These are phyloP conservation scores for Talaromyces albobiverticillius DNA, from an alignment of 2,329 filamentous ascomycete genomes.

Conservation along the genomic window DNA sequence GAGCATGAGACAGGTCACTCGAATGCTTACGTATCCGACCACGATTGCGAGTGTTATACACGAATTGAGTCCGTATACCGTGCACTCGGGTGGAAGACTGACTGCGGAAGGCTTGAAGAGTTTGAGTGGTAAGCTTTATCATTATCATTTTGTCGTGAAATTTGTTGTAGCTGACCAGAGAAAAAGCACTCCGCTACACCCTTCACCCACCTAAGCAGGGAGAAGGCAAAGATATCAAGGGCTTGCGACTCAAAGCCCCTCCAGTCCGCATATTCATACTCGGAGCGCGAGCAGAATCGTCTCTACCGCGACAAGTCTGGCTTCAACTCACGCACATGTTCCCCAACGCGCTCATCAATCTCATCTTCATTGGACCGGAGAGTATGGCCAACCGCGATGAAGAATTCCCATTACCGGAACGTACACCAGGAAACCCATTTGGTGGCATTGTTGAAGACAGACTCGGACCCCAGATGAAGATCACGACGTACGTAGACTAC, in stretches of 20 bases:
- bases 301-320: slow-evolving; percentile 90
- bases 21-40: slow-evolving; percentile 87
- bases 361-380: slow-evolving; percentile 94
- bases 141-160: slow-evolving; percentile 40
- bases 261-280: slow-evolving; percentile 90
- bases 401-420: slow-evolving; percentile 85
- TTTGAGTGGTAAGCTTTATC: slow-evolving; percentile 64
- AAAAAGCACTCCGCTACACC: slow-evolving; percentile 88
- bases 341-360: slow-evolving; percentile 82
- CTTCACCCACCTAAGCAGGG: slow-evolving; percentile 83
- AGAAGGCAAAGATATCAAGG: slow-evolving; percentile 69
- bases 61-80: slow-evolving; percentile 87
- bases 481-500: slow-evolving; percentile 96
- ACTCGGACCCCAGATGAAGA: slow-evolving; percentile 85
- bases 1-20: slow-evolving; percentile 87
- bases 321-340: slow-evolving; percentile 92
- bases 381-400: slow-evolving; percentile 91
- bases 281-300: slow-evolving; percentile 95
- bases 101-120: slow-evolving; percentile 90
- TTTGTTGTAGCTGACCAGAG: too few species aligned
- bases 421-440: slow-evolving; percentile 83
- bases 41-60: slow-evolving; percentile 90
- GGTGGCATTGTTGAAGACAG: slow-evolving; percentile 93
- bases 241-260: slow-evolving; percentile 78
- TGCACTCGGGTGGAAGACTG: slow-evolving; percentile 70